phyloP scores from a whole-genome alignment of 192 early-diverging fungal species.

The Glomus cerebriforme region DNA sequence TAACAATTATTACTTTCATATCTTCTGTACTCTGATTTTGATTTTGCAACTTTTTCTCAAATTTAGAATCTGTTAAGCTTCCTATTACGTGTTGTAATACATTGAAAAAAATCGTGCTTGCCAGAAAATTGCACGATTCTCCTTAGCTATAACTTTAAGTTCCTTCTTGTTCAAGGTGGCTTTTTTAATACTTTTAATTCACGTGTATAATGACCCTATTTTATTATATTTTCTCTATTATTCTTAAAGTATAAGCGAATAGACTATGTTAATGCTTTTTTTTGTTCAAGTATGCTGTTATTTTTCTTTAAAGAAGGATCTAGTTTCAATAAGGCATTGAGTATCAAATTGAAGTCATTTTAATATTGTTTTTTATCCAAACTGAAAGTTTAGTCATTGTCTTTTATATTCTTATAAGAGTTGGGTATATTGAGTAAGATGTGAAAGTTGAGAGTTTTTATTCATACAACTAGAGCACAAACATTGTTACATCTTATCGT shows the following conservation, averaged over 20 bases:
- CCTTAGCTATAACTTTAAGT: slow-evolving; percentile 23
- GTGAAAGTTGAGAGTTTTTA: too few relatives aligned
- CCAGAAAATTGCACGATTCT: slow-evolving; percentile 11
- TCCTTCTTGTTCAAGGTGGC: slow-evolving; percentile 2
- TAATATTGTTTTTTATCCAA: slow-evolving; percentile 20
- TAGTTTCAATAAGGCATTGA: slow-evolving; percentile 18
- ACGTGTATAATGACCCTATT: slow-evolving; percentile 13
- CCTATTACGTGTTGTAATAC: slow-evolving; percentile 27
- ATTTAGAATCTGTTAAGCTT: slow-evolving; percentile 12
- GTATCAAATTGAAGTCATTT: neutral
- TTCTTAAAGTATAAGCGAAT: neutral
- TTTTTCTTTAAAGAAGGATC: slow-evolving; percentile 7
- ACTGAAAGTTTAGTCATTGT: slow-evolving; percentile 26
- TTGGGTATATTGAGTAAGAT: neutral
- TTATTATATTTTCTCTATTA: slow-evolving; percentile 10
- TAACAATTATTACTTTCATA: slow-evolving; percentile 13
- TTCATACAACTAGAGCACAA: too few relatives aligned
- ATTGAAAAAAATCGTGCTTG: slow-evolving; percentile 27
- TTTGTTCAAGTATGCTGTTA: slow-evolving; percentile 4
- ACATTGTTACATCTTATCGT: too few relatives aligned
- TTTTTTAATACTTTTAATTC: neutral
- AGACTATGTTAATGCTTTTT: slow-evolving; percentile 24
- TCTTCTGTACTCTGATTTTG: slow-evolving; percentile 5
- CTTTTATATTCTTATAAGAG: neutral
- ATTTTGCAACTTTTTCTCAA: slow-evolving; percentile 17